Evolutionary conservation across 768 basidiomycete species (phyloP).

Genomic region (Trametopsis cervina): DNA sequence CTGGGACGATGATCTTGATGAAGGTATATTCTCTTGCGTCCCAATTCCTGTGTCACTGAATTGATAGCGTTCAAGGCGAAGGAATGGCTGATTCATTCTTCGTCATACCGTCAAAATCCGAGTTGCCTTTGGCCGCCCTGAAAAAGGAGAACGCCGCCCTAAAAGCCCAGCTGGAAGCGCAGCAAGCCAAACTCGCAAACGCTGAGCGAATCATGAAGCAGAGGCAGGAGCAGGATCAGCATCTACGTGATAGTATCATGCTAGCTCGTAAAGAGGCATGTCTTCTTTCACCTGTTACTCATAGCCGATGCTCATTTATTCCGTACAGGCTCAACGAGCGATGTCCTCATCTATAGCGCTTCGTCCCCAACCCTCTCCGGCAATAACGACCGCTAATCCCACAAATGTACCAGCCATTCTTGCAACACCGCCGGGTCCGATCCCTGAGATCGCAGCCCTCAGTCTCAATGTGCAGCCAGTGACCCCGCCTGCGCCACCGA

Average conservation of each 20-base stretch:
- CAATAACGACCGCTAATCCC: constrained; percentile 16
- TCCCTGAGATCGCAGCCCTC: constrained; percentile 45
- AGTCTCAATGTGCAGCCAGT: constrained; percentile 53
- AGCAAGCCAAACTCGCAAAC: constrained; percentile 50
- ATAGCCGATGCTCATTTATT: constrained; percentile 3
- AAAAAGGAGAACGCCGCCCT: constrained; percentile 64
- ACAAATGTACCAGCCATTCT: neutral
- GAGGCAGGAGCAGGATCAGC: constrained; percentile 72
- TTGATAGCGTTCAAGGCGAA: constrained; percentile 33
- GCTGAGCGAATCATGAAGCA: constrained; percentile 59
- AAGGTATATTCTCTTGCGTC: constrained; percentile 37
- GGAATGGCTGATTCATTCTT: constrained; percentile 79
- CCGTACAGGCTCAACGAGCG: constrained; percentile 64
- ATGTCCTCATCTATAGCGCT: constrained; percentile 63
- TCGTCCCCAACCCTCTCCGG: constrained; percentile 29
- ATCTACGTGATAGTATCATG: constrained; percentile 76
- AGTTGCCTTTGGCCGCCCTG: constrained; percentile 40
- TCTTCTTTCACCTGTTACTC: neutral
- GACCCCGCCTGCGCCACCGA: constrained; percentile 46
- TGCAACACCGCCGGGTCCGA: constrained; percentile 16
- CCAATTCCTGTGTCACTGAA: neutral
- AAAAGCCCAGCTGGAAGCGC: constrained; percentile 49
- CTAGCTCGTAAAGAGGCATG: constrained; percentile 61
- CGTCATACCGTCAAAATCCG: constrained; percentile 58
- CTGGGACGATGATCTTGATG: constrained; percentile 52